Percentiles rank a stretch among this genome's conserved stretches.
phyloP scores from a whole-genome alignment of 1,139 yeast genomes.

The Blastobotrys serpentis region DNA sequence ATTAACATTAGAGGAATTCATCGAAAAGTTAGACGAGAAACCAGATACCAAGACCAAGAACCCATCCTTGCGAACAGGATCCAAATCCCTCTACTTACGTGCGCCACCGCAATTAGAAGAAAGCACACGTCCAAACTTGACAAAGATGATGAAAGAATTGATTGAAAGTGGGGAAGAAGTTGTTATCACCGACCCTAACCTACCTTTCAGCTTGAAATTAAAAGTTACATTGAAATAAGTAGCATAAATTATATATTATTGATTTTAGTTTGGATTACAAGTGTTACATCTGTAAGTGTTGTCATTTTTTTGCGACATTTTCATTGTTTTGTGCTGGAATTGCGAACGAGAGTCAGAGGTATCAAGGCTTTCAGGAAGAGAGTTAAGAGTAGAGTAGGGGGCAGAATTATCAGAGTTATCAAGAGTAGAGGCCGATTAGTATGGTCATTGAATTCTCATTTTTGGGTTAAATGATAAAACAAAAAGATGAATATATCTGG shows the following conservation, averaged over 20 bases:
- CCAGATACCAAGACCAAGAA: conserved; percentile 44
- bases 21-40: conserved; percentile 40
- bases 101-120: conserved; percentile 53
- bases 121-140: conserved; percentile 50
- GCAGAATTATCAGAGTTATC: no score
- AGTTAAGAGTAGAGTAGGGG: no score
- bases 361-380: no score
- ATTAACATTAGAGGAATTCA: conserved; percentile 51
- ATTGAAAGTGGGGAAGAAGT: conserved; percentile 50
- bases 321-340: no score
- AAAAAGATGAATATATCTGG: no score
- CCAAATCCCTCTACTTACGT: conserved; percentile 48
- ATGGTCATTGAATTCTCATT: no score
- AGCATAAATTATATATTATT: not conserved
- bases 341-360: no score
- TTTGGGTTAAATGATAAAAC: no score
- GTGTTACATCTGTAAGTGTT: no score
- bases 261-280: no score
- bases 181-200: conserved; percentile 55
- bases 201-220: conserved; percentile 48
- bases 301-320: no score
- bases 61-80: conserved; percentile 53
- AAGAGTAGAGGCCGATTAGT: no score
- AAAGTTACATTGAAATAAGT: conserved; percentile 24
- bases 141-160: conserved; percentile 41